Evolutionary conservation across 805 yeast genomes (phyloP).

Genomic region (Kluyveromyces lactis): DNA sequence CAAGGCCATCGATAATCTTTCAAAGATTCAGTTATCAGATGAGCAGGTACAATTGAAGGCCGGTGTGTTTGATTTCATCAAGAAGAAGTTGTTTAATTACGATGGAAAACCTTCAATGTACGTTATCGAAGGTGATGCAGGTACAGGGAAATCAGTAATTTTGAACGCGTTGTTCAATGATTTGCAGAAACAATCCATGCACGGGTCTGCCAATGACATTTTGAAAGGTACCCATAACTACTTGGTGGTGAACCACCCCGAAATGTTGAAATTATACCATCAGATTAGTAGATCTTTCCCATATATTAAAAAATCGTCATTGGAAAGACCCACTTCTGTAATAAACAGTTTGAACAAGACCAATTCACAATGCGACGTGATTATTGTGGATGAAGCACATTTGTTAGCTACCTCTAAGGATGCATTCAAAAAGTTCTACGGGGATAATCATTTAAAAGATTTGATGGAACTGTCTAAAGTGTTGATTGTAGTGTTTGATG

Average conservation of each 20-base stretch:
- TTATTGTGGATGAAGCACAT: constrained; percentile 41
- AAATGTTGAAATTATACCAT: constrained; percentile 37
- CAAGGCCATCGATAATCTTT: constrained; percentile 31
- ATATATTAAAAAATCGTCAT: constrained; percentile 30
- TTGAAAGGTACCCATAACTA: constrained; percentile 29
- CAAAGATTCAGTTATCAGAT: constrained; percentile 29
- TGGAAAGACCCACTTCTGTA: constrained; percentile 40
- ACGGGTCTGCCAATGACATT: constrained; percentile 9
- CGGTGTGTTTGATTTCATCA: constrained; percentile 26
- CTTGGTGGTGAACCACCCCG: constrained; percentile 40
- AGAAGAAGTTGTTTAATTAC: constrained; percentile 15
- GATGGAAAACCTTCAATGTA: constrained; percentile 27
- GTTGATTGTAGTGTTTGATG: constrained; percentile 37
- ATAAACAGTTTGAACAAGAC: constrained; percentile 30
- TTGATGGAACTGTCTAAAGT: constrained; percentile 33
- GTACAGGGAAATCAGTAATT: constrained; percentile 40
- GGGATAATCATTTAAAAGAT: constrained; percentile 37
- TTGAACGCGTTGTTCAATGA: constrained; percentile 37
- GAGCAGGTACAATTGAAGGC: constrained; percentile 31
- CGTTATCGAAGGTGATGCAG: constrained; percentile 41
- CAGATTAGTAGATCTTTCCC: constrained; percentile 32
- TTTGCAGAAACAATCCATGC: constrained; percentile 28
- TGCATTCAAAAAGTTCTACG: constrained; percentile 37
- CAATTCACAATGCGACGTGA: constrained; percentile 29
- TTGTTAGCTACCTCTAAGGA: constrained; percentile 36